Conservation (phyloP, 2,329 filamentous ascomycete species). For the Fulvia fulva region DNA sequence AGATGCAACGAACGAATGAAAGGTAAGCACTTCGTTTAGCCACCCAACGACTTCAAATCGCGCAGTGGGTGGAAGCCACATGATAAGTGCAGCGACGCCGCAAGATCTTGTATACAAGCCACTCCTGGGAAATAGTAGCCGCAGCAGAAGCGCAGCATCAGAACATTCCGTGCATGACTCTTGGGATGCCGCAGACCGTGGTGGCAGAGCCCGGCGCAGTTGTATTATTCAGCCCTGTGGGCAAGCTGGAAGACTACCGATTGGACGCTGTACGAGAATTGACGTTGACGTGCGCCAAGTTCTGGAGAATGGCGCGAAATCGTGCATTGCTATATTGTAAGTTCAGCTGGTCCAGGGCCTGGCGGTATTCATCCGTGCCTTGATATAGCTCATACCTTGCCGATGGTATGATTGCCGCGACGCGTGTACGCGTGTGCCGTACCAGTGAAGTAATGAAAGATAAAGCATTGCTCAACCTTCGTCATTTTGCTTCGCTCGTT, state of each 20-base stretch:
- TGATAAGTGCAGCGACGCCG: background rate
- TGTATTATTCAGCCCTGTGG: background rate
- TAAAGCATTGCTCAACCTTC: background rate
- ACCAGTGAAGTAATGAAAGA: background rate
- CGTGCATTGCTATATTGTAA: background rate
- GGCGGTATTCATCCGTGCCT: background rate
- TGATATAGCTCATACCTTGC: background rate
- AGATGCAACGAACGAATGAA: constrained; percentile 1
- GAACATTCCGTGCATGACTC: background rate
- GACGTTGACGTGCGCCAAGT: background rate
- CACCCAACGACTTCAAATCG: background rate
- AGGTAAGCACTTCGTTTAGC: background rate
- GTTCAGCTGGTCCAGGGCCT: background rate
- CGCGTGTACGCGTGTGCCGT: background rate
- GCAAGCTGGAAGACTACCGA: background rate
- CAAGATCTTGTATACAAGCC: background rate
- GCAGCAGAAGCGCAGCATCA: background rate
- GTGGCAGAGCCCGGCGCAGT: background rate
- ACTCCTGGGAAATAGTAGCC: background rate
- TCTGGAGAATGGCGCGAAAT: background rate
- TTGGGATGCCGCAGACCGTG: background rate
- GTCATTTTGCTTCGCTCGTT: background rate
- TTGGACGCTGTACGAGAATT: background rate
- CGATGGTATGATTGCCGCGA: background rate
- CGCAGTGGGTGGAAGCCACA: background rate